These are phyloP conservation scores for Asterophora lycoperdoides DNA, from an alignment of 768 basidiomycete genomes.

Conservation along the genomic window DNA sequence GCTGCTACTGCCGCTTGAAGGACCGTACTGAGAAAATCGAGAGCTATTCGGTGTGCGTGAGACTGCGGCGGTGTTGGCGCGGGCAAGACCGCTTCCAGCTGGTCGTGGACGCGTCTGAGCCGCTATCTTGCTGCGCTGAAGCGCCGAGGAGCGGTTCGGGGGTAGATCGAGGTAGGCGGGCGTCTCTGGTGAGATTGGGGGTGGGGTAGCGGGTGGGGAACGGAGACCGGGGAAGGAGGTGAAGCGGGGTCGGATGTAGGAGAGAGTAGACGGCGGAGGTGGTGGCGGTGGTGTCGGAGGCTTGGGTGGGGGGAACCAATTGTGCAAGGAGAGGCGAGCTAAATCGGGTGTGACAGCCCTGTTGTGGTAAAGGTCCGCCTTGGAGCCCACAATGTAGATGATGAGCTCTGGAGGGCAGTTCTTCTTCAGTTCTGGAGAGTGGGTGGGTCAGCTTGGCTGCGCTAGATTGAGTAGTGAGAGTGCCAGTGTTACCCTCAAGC, in stretches of 20 bases:
- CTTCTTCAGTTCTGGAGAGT: conserved; percentile 73
- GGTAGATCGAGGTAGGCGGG: conserved; percentile 64
- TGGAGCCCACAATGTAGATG: conserved; percentile 94
- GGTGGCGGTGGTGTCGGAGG: conserved; percentile 64
- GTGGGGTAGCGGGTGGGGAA: conserved; percentile 49
- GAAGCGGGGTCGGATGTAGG: conserved; percentile 76
- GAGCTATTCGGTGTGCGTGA: conserved; percentile 50
- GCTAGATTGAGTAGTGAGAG: conserved; percentile 14
- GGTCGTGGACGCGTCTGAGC: conserved; percentile 43
- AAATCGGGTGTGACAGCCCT: conserved; percentile 79
- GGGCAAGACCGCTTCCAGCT: conserved; percentile 35
- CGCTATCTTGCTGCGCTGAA: conserved; percentile 50
- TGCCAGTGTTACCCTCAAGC: conserved; percentile 65
- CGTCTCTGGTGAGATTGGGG: conserved; percentile 48
- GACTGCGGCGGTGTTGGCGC: conserved; percentile 45
- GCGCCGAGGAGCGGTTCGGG: conserved; percentile 45
- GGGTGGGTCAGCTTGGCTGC: conserved; percentile 14
- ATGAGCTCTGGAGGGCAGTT: conserved; percentile 85
- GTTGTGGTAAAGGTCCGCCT: conserved; percentile 71
- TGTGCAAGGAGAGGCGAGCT: conserved; percentile 77
- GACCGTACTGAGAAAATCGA: conserved; percentile 57
- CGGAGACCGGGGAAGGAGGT: conserved; percentile 66
- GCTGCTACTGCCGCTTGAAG: conserved; percentile 41
- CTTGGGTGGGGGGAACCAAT: conserved; percentile 82
- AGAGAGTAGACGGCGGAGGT: conserved; percentile 61